Evolutionary conservation across 2,329 filamentous ascomycete genomes (phyloP).

Genomic region (Corinectria fuckeliana): DNA sequence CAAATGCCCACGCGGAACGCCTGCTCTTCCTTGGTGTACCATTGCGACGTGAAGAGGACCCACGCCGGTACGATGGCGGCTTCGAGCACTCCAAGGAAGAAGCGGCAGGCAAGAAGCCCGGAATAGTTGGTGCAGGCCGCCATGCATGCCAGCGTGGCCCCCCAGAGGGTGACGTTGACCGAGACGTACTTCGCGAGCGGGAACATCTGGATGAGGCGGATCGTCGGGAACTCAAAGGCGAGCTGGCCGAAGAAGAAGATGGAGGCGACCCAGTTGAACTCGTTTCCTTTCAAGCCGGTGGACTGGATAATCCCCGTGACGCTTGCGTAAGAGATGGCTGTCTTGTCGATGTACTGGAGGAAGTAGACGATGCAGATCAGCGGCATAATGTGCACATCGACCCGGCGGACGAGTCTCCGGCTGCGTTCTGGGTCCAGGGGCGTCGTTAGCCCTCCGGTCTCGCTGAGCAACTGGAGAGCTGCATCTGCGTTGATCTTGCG

Average conservation of each 20-base stretch:
- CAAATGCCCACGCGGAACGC: conserved; percentile 30
- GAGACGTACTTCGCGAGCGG: conserved; percentile 48
- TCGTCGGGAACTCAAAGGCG: conserved; percentile 47
- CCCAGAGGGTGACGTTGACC: conserved; percentile 46
- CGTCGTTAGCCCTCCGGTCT: conserved; percentile 17
- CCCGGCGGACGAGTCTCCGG: conserved; percentile 25
- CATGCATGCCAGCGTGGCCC: conserved; percentile 27
- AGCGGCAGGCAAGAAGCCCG: conserved; percentile 20
- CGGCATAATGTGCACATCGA: conserved; percentile 34
- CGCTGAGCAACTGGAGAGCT: conserved; percentile 24
- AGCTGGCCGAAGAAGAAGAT: conserved; percentile 44
- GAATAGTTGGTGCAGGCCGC: conserved; percentile 25
- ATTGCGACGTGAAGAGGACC: conserved; percentile 29
- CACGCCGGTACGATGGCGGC: conserved; percentile 22
- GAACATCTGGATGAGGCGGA: conserved; percentile 46
- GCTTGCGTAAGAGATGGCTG: conserved; percentile 34
- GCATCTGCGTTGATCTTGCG: conserved; percentile 17
- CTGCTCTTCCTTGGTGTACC: conserved; percentile 32
- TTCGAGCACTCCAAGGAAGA: conserved; percentile 25
- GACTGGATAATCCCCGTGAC: conserved; percentile 37
- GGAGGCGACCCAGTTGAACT: conserved; percentile 49
- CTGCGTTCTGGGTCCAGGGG: conserved; percentile 20
- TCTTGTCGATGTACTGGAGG: conserved; percentile 38
- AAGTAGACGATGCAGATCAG: conserved; percentile 33
- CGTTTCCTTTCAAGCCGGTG: conserved; percentile 46